A percentile compares a stretch with the other conserved stretches of the same genome.
Evolutionary conservation across 768 basidiomycete species (phyloP).

Genomic region (Daedaleopsis sinensis): DNA sequence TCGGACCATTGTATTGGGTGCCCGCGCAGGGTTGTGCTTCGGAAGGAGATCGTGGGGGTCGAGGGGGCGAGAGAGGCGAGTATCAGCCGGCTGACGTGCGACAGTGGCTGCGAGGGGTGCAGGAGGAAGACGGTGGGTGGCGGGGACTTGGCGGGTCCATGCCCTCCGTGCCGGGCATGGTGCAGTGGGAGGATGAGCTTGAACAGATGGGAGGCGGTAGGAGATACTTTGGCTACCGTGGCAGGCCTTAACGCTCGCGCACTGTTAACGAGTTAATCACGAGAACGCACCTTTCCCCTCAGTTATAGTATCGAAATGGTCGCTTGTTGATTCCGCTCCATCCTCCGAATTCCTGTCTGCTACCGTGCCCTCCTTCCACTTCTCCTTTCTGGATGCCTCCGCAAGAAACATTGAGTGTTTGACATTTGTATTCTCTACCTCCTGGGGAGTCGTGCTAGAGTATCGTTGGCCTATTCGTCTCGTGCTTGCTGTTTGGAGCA

Average conservation of each 20-base stretch:
- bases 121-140: slow-evolving; percentile 60
- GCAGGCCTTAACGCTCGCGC: background rate
- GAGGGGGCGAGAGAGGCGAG: slow-evolving; percentile 43
- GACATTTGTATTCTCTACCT: slow-evolving; percentile 41
- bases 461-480: background rate
- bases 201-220: slow-evolving; percentile 67
- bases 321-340: slow-evolving; percentile 16
- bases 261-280: background rate
- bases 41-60: slow-evolving; percentile 45
- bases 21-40: slow-evolving; percentile 37
- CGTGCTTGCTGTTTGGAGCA: no score
- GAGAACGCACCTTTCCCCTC: slow-evolving; percentile 40
- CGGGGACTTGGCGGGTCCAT: slow-evolving; percentile 27
- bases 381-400: slow-evolving; percentile 38
- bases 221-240: slow-evolving; percentile 55
- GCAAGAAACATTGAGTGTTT: slow-evolving; percentile 47
- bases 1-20: slow-evolving; percentile 57
- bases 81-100: slow-evolving; percentile 63
- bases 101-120: slow-evolving; percentile 70
- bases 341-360: slow-evolving; percentile 6
- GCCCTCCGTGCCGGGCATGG: slow-evolving; percentile 17
- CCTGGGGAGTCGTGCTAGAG: slow-evolving; percentile 4
- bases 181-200: slow-evolving; percentile 61
- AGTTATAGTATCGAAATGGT: slow-evolving; percentile 26
- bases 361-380: slow-evolving; percentile 36